Conservation (phyloP, 1,139 yeast genomes). For the Protomyces gravidus region DNA sequence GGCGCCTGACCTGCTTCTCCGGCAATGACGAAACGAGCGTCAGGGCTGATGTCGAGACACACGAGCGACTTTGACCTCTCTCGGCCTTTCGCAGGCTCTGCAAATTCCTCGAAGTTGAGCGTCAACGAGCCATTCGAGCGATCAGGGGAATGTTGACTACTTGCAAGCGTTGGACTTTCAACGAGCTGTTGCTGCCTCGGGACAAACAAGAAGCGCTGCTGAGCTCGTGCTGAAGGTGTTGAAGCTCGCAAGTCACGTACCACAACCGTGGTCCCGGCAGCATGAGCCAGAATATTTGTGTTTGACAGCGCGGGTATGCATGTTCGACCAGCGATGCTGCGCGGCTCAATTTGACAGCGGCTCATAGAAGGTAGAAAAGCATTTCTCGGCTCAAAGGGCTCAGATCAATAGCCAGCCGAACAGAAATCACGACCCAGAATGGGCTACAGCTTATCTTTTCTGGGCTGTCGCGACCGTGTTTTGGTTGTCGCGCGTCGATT, state of each 20-base stretch:
- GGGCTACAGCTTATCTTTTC: too few relatives aligned
- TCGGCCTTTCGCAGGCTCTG: conserved; percentile 17
- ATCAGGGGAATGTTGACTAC: not conserved
- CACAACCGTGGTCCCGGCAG: not conserved
- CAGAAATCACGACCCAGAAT: too few relatives aligned
- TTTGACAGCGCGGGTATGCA: not conserved
- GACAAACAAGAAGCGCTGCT: not conserved
- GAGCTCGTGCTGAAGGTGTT: not conserved
- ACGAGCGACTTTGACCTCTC: conserved; percentile 11
- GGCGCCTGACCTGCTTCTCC: conserved; percentile 24
- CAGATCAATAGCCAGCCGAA: too few relatives aligned
- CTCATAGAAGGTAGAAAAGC: too few relatives aligned
- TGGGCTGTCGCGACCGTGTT: too few relatives aligned
- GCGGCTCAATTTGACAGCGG: not conserved
- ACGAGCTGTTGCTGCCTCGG: not conserved
- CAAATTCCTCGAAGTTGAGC: conserved; percentile 15
- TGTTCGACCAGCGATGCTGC: not conserved
- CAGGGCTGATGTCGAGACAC: conserved; percentile 4
- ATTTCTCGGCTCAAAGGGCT: too few relatives aligned
- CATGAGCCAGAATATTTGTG: not conserved
- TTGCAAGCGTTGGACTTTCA: not conserved
- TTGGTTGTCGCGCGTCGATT: not conserved
- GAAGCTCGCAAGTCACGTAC: not conserved
- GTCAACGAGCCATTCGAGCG: not conserved
- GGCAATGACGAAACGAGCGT: conserved; percentile 7